phyloP scores from a whole-genome alignment of 2,329 filamentous ascomycete species.

The Verticillium tricorpus region DNA sequence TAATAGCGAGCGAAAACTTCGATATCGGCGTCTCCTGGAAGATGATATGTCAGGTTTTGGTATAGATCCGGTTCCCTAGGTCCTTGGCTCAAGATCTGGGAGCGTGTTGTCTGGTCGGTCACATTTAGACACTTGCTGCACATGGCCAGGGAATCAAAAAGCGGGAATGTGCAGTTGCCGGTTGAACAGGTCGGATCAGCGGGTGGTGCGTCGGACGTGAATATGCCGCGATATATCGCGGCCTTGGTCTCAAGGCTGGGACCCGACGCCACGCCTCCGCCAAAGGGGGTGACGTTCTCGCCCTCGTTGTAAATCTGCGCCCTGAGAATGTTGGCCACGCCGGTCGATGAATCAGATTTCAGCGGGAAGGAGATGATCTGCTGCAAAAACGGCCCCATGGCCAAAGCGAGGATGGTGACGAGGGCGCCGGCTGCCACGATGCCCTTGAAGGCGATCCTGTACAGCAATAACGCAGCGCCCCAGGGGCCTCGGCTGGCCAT shows the following conservation, averaged over 20 bases:
- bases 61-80: not conserved
- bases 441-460: not conserved
- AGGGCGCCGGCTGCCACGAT: not conserved
- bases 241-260: not conserved
- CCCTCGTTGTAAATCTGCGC: not conserved
- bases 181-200: not conserved
- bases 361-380: not conserved
- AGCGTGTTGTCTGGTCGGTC: not conserved
- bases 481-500: conserved; percentile 12
- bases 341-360: not conserved
- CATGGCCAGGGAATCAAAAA: not conserved
- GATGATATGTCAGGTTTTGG: not conserved
- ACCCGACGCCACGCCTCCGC: not conserved
- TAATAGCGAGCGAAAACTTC: not conserved
- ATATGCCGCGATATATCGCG: not conserved
- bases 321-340: not conserved
- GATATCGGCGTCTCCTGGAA: not conserved
- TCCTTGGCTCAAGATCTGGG: too few species aligned
- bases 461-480: conserved; percentile 6
- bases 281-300: not conserved
- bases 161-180: not conserved
- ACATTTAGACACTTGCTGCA: conserved; percentile 1
- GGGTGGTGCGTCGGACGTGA: not conserved
- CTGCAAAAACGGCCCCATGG: not conserved
- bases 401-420: not conserved